A percentile compares a stretch with the other conserved stretches of the same genome.
These are phyloP conservation scores for Daldinia decipiens DNA, from an alignment of 495 filamentous ascomycete genomes.

Conservation along the genomic window DNA sequence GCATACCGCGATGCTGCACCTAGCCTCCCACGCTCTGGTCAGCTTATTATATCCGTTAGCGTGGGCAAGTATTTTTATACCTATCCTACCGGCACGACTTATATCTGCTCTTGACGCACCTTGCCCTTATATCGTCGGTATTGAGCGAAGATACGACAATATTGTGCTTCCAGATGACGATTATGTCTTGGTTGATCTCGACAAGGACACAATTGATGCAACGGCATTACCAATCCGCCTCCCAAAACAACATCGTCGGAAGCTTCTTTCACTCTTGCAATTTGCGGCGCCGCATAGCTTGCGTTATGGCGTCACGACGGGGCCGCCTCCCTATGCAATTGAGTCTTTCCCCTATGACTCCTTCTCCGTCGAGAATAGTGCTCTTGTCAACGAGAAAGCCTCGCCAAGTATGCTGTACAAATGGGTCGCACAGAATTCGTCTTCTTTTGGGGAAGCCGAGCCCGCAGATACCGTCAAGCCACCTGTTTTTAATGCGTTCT, in stretches of 20 bases:
- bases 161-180: constrained; percentile 95
- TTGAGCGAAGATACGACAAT: constrained; percentile 92
- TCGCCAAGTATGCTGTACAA: constrained; percentile 78
- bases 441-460: constrained; percentile 79
- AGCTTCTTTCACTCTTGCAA: constrained; percentile 88
- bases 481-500: constrained; percentile 88
- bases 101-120: constrained; percentile 92
- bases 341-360: constrained; percentile 91
- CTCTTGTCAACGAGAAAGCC: constrained; percentile 77
- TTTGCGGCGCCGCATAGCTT: constrained; percentile 89
- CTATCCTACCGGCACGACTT: constrained; percentile 85
- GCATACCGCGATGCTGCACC: constrained; percentile 94
- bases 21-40: constrained; percentile 83
- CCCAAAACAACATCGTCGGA: constrained; percentile 88
- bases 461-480: constrained; percentile 55
- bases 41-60: constrained; percentile 89
- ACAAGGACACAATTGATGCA: constrained; percentile 87
- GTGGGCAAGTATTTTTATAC: constrained; percentile 94
- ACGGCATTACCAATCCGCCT: constrained; percentile 76
- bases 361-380: constrained; percentile 85
- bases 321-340: constrained; percentile 91
- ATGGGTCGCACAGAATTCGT: constrained; percentile 87
- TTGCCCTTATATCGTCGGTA: constrained; percentile 95
- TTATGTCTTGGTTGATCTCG: constrained; percentile 93
- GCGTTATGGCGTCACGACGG: constrained; percentile 83